A percentile compares a stretch with the other conserved stretches of the same genome.
These are phyloP conservation scores for Volutella citrinella DNA, from an alignment of 2,329 filamentous ascomycete genomes.

Conservation along the genomic window DNA sequence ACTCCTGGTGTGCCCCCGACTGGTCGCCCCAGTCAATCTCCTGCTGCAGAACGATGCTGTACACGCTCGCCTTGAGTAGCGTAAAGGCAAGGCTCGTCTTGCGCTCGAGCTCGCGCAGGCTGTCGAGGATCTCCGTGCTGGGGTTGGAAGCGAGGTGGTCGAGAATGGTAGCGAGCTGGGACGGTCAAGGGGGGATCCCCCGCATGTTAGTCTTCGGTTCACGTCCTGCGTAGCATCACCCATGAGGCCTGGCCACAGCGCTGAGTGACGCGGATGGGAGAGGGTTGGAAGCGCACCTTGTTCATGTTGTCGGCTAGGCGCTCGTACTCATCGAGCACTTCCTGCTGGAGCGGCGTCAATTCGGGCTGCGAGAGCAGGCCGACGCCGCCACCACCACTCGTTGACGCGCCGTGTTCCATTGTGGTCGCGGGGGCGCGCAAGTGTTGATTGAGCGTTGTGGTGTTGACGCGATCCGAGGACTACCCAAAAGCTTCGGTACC, in stretches of 20 bases:
- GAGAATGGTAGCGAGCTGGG: constrained; percentile 56
- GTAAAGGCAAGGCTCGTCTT: constrained; percentile 96
- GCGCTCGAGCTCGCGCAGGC: constrained; percentile 81
- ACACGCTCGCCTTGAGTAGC: constrained; percentile 94
- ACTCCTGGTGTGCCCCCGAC: too few species aligned
- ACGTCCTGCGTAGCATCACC: neutral
- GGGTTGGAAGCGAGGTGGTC: constrained; percentile 66
- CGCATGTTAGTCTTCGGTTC: neutral
- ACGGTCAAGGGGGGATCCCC: neutral
- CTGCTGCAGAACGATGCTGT: constrained; percentile 97
- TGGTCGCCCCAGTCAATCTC: constrained; percentile 74
- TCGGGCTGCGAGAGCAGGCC: constrained; percentile 46
- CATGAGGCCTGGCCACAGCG: neutral
- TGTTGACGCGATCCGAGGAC: too few species aligned
- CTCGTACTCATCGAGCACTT: constrained; percentile 92
- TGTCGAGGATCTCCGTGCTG: constrained; percentile 80
- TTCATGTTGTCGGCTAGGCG: constrained; percentile 87
- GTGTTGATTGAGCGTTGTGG: too few species aligned
- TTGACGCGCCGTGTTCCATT: constrained; percentile 22
- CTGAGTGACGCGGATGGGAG: neutral
- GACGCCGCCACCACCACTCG: too few species aligned
- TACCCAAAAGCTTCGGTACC: too few species aligned
- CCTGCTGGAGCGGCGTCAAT: constrained; percentile 81
- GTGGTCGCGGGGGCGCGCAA: too few species aligned
- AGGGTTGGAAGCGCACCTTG: constrained; percentile 53